Conservation (phyloP, 2,329 filamentous ascomycete genomes). For the Trichoderma harzianum region DNA sequence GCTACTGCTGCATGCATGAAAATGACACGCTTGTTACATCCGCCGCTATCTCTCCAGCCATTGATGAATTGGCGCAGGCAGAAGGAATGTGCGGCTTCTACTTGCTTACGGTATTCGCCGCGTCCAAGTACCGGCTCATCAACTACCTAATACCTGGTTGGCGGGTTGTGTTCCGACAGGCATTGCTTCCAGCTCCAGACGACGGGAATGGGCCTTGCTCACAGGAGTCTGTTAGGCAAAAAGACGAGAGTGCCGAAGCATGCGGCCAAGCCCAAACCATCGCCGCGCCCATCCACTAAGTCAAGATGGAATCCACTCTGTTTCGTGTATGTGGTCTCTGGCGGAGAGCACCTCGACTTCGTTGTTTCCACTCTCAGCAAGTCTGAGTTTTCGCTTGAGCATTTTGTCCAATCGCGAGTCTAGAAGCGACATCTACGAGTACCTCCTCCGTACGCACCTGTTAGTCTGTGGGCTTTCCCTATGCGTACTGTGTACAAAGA, state of each 20-base stretch:
- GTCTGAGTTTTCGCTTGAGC: neutral
- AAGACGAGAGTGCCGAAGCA: neutral
- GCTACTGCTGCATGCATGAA: neutral
- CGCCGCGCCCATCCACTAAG: slow-evolving; percentile 1
- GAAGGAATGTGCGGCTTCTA: neutral
- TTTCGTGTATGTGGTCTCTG: slow-evolving; percentile 15
- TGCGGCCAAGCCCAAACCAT: slow-evolving; percentile 4
- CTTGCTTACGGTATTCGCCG: neutral
- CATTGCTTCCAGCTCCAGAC: neutral
- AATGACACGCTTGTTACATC: neutral
- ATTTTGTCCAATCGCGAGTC: neutral
- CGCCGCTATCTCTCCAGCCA: neutral
- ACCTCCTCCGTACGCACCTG: neutral
- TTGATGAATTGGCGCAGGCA: neutral
- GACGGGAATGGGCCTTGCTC: neutral
- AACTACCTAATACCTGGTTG: neutral
- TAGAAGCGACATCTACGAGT: neutral
- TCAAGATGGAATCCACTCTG: slow-evolving; percentile 13
- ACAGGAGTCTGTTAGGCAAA: neutral
- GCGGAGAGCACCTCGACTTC: slow-evolving; percentile 1
- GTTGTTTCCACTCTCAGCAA: neutral
- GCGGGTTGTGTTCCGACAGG: neutral
- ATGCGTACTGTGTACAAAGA: neutral
- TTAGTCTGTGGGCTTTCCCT: neutral
- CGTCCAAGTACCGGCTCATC: neutral